phyloP scores from a whole-genome alignment of 805 yeast genomes.

The Lipomyces orientalis region DNA sequence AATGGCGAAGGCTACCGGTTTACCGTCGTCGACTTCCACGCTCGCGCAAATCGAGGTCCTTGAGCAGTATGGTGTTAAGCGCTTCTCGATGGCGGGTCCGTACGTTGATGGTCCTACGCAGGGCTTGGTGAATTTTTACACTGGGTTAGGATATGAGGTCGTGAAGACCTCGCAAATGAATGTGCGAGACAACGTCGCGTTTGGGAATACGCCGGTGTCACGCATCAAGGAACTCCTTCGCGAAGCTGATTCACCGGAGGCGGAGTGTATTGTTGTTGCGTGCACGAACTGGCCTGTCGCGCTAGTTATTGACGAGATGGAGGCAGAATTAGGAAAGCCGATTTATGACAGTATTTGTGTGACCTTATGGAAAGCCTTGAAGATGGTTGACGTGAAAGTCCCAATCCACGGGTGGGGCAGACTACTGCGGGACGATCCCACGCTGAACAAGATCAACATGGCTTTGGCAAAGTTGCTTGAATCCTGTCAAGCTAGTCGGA shows the following conservation, averaged over 20 bases:
- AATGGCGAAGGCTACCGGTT: conserved; percentile 19
- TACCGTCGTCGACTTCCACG: conserved; percentile 27
- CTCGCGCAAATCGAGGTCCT: conserved; percentile 25
- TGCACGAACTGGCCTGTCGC: conserved; percentile 32
- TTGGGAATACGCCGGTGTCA: conserved; percentile 23
- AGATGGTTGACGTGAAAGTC: conserved; percentile 21
- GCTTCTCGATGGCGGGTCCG: conserved; percentile 22
- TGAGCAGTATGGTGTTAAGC: conserved; percentile 24
- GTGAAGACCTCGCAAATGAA: conserved; percentile 28
- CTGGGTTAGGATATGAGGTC: conserved; percentile 21
- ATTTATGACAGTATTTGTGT: conserved; percentile 22
- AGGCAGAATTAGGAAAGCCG: conserved; percentile 28
- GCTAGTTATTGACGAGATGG: conserved; percentile 24
- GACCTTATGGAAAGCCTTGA: conserved; percentile 26
- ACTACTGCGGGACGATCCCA: conserved; percentile 22
- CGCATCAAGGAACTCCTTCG: conserved; percentile 21
- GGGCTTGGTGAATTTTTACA: conserved; percentile 24
- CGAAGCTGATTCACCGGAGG: conserved; percentile 25
- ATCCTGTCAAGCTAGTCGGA: conserved; percentile 13
- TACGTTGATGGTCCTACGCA: conserved; percentile 30
- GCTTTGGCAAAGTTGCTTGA: conserved; percentile 8
- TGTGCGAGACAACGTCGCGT: conserved; percentile 24
- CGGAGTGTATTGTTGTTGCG: conserved; percentile 27
- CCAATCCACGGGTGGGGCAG: conserved; percentile 25
- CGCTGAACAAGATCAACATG: conserved; percentile 9